phyloP scores from a whole-genome alignment of 805 yeast species.

The Zygoascus flipseniorum region DNA sequence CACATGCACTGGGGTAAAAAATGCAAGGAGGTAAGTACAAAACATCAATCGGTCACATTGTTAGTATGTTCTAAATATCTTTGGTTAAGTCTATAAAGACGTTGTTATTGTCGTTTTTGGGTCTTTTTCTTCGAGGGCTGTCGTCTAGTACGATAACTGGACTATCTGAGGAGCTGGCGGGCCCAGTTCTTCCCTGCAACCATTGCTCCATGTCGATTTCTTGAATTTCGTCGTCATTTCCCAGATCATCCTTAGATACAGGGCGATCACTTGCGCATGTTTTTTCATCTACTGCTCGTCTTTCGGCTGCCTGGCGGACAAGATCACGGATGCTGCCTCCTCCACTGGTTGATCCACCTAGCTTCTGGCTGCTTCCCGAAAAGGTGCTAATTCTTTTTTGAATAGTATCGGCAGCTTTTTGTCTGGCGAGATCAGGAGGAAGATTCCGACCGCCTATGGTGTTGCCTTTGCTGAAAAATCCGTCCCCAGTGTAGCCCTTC shows the following conservation, averaged over 20 bases:
- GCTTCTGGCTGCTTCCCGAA: slow-evolving; percentile 30
- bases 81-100: neutral
- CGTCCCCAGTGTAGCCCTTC: slow-evolving; percentile 37
- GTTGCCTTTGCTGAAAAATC: slow-evolving; percentile 42
- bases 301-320: slow-evolving; percentile 54
- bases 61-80: neutral
- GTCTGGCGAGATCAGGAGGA: slow-evolving; percentile 8
- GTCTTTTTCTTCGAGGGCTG: neutral
- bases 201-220: slow-evolving; percentile 1
- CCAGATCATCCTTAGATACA: slow-evolving; percentile 6
- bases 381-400: slow-evolving; percentile 34
- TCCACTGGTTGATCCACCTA: slow-evolving; percentile 27
- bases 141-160: neutral
- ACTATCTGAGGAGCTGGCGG: neutral
- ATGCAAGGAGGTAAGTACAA: neutral
- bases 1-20: neutral
- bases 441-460: slow-evolving; percentile 21
- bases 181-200: neutral
- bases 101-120: neutral
- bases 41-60: neutral
- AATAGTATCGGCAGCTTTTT: slow-evolving; percentile 16
- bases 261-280: slow-evolving; percentile 18
- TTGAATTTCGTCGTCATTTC: slow-evolving; percentile 4
- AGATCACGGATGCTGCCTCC: slow-evolving; percentile 35
- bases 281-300: slow-evolving; percentile 31